Evolutionary conservation across 257 asterid genomes (phyloP).

Genomic region (Leonotis leonurus): DNA sequence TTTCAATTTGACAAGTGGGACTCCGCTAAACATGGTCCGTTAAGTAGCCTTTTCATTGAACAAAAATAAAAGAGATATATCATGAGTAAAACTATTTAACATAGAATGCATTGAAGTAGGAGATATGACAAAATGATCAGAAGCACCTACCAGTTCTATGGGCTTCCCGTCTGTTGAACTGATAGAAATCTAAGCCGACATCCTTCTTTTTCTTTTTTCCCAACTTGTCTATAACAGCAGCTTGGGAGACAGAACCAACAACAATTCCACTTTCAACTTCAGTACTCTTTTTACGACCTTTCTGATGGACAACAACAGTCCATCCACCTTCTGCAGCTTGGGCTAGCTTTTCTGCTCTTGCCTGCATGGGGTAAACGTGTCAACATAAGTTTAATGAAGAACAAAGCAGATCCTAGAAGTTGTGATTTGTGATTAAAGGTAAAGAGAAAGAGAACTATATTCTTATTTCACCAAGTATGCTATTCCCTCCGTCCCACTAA

Average conservation of each 20-base stretch:
- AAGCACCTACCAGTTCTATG: conserved; percentile 58
- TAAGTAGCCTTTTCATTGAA: not conserved
- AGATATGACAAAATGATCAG: not conserved
- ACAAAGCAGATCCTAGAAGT: conserved; percentile 5
- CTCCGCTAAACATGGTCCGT: not conserved
- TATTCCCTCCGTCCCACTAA: not conserved
- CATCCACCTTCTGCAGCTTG: conserved; percentile 90
- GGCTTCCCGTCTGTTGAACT: conserved; percentile 86
- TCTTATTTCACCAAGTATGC: not conserved
- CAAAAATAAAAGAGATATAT: not conserved
- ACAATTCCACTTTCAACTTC: conserved; percentile 77
- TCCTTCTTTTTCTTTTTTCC: conserved; percentile 61
- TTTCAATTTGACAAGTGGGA: not conserved
- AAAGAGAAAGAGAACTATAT: not conserved
- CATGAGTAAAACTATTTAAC: not conserved
- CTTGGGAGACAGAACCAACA: conserved; percentile 87
- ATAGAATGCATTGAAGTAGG: not conserved
- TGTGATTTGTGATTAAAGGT: not conserved
- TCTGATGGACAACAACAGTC: conserved; percentile 90
- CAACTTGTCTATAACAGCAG: conserved; percentile 70
- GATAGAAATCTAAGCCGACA: conserved; percentile 67
- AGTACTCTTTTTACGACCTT: conserved; percentile 86
- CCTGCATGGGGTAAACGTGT: conserved; percentile 39
- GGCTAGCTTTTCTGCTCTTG: conserved; percentile 64
- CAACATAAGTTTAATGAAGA: not conserved